Conservation (phyloP, 108 stramenopile genomes). For the Nitzschia sp. region DNA sequence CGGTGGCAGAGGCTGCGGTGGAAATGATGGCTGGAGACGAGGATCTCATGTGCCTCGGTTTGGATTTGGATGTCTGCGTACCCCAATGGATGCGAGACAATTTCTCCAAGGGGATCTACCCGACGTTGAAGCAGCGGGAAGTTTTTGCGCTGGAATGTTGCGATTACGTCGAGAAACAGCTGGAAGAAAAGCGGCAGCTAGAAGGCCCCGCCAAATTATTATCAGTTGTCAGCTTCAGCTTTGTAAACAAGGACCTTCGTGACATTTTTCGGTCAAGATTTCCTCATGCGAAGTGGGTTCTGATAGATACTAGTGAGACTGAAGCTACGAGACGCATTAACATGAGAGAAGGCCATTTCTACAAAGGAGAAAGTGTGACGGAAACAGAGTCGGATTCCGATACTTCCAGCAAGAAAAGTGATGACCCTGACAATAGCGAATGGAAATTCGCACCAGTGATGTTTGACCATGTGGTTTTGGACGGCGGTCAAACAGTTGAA, state of each 20-base stretch:
- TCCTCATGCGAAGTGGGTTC: conserved; percentile 56
- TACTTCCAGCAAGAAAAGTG: neutral
- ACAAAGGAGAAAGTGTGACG: conserved; percentile 38
- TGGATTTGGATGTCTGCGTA: conserved; percentile 73
- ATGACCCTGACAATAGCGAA: conserved; percentile 36
- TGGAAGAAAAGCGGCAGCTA: conserved; percentile 13
- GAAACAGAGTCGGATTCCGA: neutral
- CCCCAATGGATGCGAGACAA: conserved; percentile 77
- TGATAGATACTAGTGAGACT: conserved; percentile 54
- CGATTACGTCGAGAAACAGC: conserved; percentile 45
- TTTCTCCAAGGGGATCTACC: conserved; percentile 70
- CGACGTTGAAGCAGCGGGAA: conserved; percentile 54
- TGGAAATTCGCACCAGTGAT: conserved; percentile 70
- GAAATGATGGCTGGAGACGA: neutral
- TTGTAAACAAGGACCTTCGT: conserved; percentile 70
- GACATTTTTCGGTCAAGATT: conserved; percentile 48
- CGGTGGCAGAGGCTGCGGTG: conserved; percentile 29
- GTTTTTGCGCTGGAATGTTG: conserved; percentile 51
- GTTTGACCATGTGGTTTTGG: conserved; percentile 48
- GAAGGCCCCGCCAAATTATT: neutral
- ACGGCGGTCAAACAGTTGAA: conserved; percentile 45
- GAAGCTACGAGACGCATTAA: conserved; percentile 54
- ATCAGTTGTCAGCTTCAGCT: conserved; percentile 55
- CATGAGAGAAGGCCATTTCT: conserved; percentile 67
- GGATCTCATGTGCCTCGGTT: conserved; percentile 8